These are phyloP conservation scores for Grosmannia penicillata DNA, from an alignment of 2,329 filamentous ascomycete species.

Conservation along the genomic window DNA sequence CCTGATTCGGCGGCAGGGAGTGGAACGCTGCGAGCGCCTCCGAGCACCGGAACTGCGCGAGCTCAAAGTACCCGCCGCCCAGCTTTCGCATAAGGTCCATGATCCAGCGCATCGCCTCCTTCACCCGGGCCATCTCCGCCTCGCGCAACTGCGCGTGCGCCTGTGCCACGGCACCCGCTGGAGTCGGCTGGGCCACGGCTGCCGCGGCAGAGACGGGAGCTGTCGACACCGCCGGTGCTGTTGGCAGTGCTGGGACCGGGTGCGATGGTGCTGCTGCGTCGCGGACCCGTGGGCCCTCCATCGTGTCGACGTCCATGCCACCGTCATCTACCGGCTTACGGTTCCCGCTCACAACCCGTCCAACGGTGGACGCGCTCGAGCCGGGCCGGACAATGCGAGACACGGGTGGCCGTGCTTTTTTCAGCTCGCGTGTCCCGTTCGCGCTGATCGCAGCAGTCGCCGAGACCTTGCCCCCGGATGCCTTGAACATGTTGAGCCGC, in stretches of 20 bases:
- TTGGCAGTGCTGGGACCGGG: too few species aligned
- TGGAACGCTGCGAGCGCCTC: slow-evolving; percentile 64
- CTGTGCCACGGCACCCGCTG: slow-evolving; percentile 4
- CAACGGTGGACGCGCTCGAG: slow-evolving; percentile 55
- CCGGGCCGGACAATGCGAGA: slow-evolving; percentile 51
- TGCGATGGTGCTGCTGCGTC: slow-evolving; percentile 5
- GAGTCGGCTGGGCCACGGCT: neutral
- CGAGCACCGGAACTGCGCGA: slow-evolving; percentile 65
- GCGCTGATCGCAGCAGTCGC: slow-evolving; percentile 40
- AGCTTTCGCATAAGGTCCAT: slow-evolving; percentile 72
- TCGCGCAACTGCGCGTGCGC: slow-evolving; percentile 24
- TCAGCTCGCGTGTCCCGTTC: slow-evolving; percentile 57
- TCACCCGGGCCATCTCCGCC: slow-evolving; percentile 46
- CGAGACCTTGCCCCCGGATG: slow-evolving; percentile 49
- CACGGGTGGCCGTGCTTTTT: slow-evolving; percentile 66
- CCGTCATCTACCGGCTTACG: slow-evolving; percentile 59
- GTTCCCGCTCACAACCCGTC: slow-evolving; percentile 80
- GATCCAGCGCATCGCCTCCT: slow-evolving; percentile 63
- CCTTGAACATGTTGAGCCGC: slow-evolving; percentile 53
- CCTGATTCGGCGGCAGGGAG: slow-evolving; percentile 56
- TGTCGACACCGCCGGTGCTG: slow-evolving; percentile 5
- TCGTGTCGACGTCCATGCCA: slow-evolving; percentile 53
- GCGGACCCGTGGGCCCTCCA: slow-evolving; percentile 28
- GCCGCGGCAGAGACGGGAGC: neutral
- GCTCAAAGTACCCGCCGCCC: slow-evolving; percentile 61